Evolutionary conservation across 768 basidiomycete species (phyloP).

Genomic region (Gautieria morchelliformis): DNA sequence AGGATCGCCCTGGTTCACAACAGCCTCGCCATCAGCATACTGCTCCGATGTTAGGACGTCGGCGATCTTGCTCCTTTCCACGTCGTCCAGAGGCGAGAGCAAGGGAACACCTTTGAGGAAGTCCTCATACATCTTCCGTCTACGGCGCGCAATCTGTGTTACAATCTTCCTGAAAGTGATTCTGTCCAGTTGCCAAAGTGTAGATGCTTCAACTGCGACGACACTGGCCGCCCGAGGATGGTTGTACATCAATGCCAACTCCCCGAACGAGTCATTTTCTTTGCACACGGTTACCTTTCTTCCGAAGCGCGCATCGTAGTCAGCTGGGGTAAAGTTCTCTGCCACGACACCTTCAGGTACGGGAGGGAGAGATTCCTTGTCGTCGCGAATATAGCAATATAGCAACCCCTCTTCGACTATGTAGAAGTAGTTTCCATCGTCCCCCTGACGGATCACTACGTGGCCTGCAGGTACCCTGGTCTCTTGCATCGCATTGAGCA

Average conservation of each 20-base stretch:
- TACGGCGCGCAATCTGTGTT: conserved; percentile 81
- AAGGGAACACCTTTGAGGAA: conserved; percentile 90
- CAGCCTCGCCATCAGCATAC: conserved; percentile 75
- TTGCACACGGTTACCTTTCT: conserved; percentile 78
- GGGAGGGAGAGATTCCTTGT: conserved; percentile 51
- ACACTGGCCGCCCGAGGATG: conserved; percentile 95
- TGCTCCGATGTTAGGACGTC: conserved; percentile 84
- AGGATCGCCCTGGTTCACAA: conserved; percentile 88
- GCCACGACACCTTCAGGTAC: conserved; percentile 21
- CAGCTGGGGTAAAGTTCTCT: conserved; percentile 53
- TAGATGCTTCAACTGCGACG: conserved; percentile 69
- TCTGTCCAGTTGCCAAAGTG: conserved; percentile 92
- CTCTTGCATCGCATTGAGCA: conserved; percentile 94
- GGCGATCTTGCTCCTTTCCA: conserved; percentile 93
- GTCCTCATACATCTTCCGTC: conserved; percentile 92
- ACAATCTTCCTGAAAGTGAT: conserved; percentile 98
- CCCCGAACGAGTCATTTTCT: conserved; percentile 85
- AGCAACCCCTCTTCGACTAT: conserved; percentile 87
- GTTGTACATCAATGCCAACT: conserved; percentile 96
- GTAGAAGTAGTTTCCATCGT: conserved; percentile 96
- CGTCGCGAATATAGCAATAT: conserved; percentile 63
- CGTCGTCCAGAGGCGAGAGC: conserved; percentile 73
- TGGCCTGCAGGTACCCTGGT: conserved; percentile 58
- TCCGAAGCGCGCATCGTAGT: conserved; percentile 63
- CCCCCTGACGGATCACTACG: conserved; percentile 94